Conservation (phyloP, 1,284 basidiomycete species). For the Vanrija pseudolonga region DNA sequence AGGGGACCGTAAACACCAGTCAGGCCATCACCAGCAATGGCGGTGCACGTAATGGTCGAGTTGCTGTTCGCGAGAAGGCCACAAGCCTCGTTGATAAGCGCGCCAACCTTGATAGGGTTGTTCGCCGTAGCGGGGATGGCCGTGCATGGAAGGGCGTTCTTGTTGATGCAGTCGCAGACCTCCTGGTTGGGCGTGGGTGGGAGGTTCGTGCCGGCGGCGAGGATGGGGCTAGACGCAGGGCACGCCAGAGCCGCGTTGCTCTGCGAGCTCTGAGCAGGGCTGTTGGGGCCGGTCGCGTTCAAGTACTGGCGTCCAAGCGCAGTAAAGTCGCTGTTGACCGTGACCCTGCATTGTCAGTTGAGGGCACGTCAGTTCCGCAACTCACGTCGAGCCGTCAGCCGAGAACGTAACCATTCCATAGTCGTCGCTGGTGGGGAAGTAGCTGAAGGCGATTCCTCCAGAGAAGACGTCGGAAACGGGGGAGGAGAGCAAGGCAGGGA, state of each 20-base stretch:
- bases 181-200: constrained; percentile 77
- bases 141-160: constrained; percentile 62
- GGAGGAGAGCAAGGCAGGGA: constrained; percentile 64
- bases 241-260: constrained; percentile 62
- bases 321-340: constrained; percentile 56
- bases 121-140: constrained; percentile 64
- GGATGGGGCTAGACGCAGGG: constrained; percentile 58
- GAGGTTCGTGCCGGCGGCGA: constrained; percentile 64
- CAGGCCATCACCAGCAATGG: constrained; percentile 68
- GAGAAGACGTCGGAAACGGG: constrained; percentile 77
- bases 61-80: constrained; percentile 62
- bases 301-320: constrained; percentile 64
- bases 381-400: constrained; percentile 36
- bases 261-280: constrained; percentile 59
- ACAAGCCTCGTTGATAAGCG: constrained; percentile 64
- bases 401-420: constrained; percentile 82
- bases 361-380: neutral
- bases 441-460: constrained; percentile 75
- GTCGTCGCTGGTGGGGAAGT: constrained; percentile 69
- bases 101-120: constrained; percentile 64
- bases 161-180: constrained; percentile 73
- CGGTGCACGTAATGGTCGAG: constrained; percentile 56
- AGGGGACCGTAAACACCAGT: constrained; percentile 71
- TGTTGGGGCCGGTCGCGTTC: constrained; percentile 59
- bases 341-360: constrained; percentile 26